phyloP scores from a whole-genome alignment of 2,329 filamentous ascomycete species.

The Cladosporium austrohemisphaericum region DNA sequence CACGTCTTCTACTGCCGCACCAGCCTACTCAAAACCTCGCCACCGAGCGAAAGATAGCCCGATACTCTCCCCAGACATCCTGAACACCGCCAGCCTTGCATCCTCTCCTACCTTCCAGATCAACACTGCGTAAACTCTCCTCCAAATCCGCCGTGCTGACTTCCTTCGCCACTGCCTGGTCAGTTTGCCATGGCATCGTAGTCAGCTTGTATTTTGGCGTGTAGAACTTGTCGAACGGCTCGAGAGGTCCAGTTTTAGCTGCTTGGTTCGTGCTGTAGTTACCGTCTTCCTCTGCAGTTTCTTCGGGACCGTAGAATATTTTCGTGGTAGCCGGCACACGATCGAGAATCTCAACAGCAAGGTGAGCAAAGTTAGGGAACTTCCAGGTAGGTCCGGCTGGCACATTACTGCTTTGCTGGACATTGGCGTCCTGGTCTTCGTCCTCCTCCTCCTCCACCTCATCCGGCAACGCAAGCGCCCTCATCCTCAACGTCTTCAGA shows the following conservation, averaged over 20 bases:
- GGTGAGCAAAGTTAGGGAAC: conserved; percentile 8
- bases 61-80: conserved; percentile 7
- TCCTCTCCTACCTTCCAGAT: conserved; percentile 6
- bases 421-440: conserved; percentile 14
- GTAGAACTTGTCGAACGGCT: conserved; percentile 11
- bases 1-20: too few relatives aligned
- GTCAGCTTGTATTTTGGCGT: conserved; percentile 1
- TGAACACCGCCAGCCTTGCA: conserved; percentile 8
- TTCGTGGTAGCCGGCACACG: conserved; percentile 18
- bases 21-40: background rate
- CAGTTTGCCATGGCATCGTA: background rate
- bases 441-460: background rate
- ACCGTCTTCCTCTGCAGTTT: background rate
- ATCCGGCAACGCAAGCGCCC: conserved; percentile 15
- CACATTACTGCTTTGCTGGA: conserved; percentile 9
- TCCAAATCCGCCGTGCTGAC: background rate
- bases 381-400: conserved; percentile 5
- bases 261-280: background rate
- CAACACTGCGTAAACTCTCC: background rate
- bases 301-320: conserved; percentile 18
- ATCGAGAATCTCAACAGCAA: conserved; percentile 21
- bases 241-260: background rate
- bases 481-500: background rate
- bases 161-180: conserved; percentile 1
- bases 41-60: background rate